These are phyloP conservation scores for Fragaria vesca DNA, from an alignment of 306 rosid genomes.

Conservation along the genomic window DNA sequence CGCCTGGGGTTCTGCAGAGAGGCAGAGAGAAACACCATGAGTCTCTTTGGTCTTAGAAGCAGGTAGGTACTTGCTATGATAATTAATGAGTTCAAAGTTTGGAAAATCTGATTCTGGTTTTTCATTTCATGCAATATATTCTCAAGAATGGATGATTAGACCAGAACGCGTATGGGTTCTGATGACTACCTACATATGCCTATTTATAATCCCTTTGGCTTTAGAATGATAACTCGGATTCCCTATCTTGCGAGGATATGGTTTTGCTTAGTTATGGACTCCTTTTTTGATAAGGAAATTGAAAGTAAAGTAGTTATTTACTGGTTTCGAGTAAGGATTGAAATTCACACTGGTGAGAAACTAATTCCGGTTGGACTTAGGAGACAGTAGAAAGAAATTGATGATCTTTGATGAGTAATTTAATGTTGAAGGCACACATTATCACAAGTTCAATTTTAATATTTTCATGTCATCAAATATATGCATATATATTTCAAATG, in stretches of 20 bases:
- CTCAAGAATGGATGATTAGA: neutral
- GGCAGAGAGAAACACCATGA: conserved; percentile 52
- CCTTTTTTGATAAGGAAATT: neutral
- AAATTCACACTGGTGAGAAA: neutral
- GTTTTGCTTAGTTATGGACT: too few relatives aligned
- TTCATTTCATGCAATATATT: neutral
- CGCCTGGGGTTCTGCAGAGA: conserved; percentile 45
- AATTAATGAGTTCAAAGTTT: neutral
- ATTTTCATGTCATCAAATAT: neutral
- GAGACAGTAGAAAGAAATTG: neutral
- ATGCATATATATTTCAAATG: too few relatives aligned
- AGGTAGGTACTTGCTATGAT: conserved; percentile 31
- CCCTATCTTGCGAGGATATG: too few relatives aligned
- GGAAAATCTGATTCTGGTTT: neutral
- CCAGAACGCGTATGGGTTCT: neutral
- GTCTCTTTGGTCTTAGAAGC: conserved; percentile 96
- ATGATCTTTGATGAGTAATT: too few relatives aligned
- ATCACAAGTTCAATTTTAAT: neutral
- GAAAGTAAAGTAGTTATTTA: too few relatives aligned
- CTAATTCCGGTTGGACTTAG: neutral
- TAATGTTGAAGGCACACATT: too few relatives aligned
- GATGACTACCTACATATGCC: neutral
- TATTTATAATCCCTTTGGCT: neutral
- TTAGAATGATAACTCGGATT: too few relatives aligned
- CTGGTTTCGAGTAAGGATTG: neutral